These are phyloP conservation scores for Citrus hindsii DNA, from an alignment of 345 rosid genomes.

Conservation along the genomic window DNA sequence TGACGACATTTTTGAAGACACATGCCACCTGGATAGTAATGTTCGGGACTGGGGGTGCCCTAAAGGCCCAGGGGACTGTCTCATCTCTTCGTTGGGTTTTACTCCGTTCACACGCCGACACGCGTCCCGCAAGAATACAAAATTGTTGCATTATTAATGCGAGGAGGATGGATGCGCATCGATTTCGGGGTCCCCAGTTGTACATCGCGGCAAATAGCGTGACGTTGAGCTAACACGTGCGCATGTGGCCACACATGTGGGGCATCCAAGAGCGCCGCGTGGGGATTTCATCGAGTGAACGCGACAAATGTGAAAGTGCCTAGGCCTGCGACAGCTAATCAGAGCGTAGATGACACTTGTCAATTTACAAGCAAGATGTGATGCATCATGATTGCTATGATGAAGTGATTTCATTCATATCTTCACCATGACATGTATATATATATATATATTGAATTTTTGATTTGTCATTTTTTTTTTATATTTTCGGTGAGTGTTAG, in stretches of 20 bases:
- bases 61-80: neutral
- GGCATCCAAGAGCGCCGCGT: neutral
- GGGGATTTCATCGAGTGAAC: neutral
- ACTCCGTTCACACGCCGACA: neutral
- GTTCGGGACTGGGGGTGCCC: neutral
- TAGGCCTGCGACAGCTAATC: neutral
- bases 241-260: neutral
- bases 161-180: too few relatives aligned
- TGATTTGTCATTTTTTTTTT: neutral
- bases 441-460: too few relatives aligned
- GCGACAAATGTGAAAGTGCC: neutral
- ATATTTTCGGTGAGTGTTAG: neutral
- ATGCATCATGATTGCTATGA: neutral
- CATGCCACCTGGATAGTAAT: neutral
- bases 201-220: neutral
- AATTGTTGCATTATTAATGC: too few relatives aligned
- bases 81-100: neutral
- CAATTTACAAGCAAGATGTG: neutral
- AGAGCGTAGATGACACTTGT: constrained; percentile 2
- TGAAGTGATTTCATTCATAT: neutral
- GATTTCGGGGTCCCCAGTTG: neutral
- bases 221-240: neutral
- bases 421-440: neutral
- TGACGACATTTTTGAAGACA: neutral
- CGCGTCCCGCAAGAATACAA: neutral